These are phyloP conservation scores for Gnetum montanum DNA, from an alignment of 75 land plant genomes.

Conservation along the genomic window DNA sequence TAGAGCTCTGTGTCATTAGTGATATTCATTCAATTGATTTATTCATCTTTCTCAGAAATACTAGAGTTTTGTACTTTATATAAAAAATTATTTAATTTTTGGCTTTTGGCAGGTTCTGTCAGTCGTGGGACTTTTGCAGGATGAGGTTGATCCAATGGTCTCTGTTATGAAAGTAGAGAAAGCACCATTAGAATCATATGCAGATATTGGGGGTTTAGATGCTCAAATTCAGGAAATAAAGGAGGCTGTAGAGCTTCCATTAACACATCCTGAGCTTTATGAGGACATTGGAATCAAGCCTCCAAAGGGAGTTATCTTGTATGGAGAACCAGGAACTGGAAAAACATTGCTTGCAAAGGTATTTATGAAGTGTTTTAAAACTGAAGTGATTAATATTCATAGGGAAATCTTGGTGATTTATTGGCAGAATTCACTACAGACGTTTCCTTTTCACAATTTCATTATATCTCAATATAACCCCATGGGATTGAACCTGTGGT, in stretches of 20 bases:
- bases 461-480: too few relatives aligned
- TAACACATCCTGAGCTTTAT: constrained; percentile 83
- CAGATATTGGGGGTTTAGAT: constrained; percentile 90
- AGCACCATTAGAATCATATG: constrained; percentile 89
- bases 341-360: constrained; percentile 91
- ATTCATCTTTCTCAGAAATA: too few relatives aligned
- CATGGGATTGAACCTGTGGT: too few relatives aligned
- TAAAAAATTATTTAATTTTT: not conserved
- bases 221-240: constrained; percentile 90
- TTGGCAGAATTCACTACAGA: too few relatives aligned
- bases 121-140: constrained; percentile 84
- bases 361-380: too few relatives aligned
- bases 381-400: too few relatives aligned
- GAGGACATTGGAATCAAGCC: constrained; percentile 90
- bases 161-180: constrained; percentile 97
- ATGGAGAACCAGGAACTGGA: constrained; percentile 92
- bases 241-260: constrained; percentile 86
- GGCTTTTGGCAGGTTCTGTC: constrained; percentile 60
- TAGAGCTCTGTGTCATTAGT: too few relatives aligned
- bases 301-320: constrained; percentile 82
- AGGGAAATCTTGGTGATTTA: too few relatives aligned
- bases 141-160: constrained; percentile 93
- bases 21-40: too few relatives aligned
- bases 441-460: too few relatives aligned
- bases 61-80: too few relatives aligned